phyloP scores from a whole-genome alignment of 73 alveolate species.

The Paraurostyla sp. region DNA sequence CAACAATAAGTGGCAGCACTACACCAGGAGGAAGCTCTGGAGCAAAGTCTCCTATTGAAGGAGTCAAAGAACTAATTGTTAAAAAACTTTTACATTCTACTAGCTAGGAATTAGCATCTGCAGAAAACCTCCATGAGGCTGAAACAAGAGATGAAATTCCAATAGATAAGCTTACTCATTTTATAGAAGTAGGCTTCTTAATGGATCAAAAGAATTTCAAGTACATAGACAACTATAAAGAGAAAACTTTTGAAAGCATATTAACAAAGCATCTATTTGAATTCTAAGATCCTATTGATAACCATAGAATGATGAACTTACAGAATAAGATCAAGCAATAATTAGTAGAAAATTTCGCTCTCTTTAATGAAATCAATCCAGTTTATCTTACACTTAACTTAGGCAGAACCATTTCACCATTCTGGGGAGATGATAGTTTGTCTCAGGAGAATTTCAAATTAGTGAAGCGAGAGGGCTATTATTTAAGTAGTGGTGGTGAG shows the following conservation, averaged over 20 bases:
- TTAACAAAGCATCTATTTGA: constrained; percentile 29
- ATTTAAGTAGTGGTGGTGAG: neutral
- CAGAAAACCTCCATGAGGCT: neutral
- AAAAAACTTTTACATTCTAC: neutral
- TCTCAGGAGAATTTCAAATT: constrained; percentile 40
- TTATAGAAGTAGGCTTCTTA: constrained; percentile 48
- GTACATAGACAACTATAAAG: constrained; percentile 30
- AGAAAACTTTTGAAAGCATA: neutral
- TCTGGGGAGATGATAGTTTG: constrained; percentile 45
- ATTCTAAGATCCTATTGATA: constrained; percentile 41
- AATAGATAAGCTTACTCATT: constrained; percentile 15
- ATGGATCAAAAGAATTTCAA: constrained; percentile 35
- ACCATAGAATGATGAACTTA: neutral
- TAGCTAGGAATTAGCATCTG: neutral
- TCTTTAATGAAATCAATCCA: constrained; percentile 58
- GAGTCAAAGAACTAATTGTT: neutral
- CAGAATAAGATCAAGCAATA: neutral
- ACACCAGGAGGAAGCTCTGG: too few species aligned
- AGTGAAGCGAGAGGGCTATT: constrained; percentile 39
- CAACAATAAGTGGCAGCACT: too few species aligned
- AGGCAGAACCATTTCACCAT: constrained; percentile 48
- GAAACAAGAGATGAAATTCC: neutral
- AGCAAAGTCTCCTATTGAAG: neutral
- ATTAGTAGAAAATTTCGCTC: constrained; percentile 40
- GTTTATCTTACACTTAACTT: constrained; percentile 29